Base-by-base conservation (phyloP, 352 stramenopile genomes). In the Phytopythium litorale region DNA sequence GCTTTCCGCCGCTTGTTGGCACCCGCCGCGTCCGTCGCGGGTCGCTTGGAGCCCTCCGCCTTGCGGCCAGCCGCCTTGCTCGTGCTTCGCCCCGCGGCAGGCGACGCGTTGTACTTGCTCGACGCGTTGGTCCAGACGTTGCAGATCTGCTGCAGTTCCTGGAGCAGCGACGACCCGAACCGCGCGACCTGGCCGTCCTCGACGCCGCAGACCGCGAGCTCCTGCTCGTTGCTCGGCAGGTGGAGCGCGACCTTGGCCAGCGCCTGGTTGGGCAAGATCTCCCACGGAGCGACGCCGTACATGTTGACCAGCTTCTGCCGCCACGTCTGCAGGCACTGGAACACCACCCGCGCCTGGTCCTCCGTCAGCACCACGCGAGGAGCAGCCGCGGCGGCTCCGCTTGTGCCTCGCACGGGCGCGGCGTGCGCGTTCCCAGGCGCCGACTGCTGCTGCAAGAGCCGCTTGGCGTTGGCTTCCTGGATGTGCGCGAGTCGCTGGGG, bases 401-500 rank as follows among this genome's bases (percentile, higher is more conserved):
- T 61, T 37, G 42, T 70, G 60, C 9, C 49, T 46, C 66, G 23
- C 46, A 51, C 13, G 15, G 16, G 13, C 15, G 55, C 56, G 12
- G 45, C 7, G n/a, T 51, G 45, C 19, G 45, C 21, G 45, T 9
- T 51, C 7, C 21, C 46, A 12, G 45, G 21, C 21, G 46, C 23
- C 9, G 51, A 60, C n/a, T 69, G 65, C 55, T 88, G 84, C 40
- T 86, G 73, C 23, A 94, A 66, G 7, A 92, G 63, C 23, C 74
- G 79, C 65, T 84, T 85, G 40, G 79, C 72, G 28, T 79, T 89
- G 40, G 56, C 74, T 42, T 94, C 78, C 64, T 94, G 81, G 49
- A 94, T 87, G 60, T 92, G 78, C 38, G 94, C 89, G 40, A 99
- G 84, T n/a, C 97, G 79, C 67, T 96, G 76, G 48, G 97, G 95